Evolutionary conservation across 106 monocot genomes (phyloP).

Genomic region (Agapanthus africanus): DNA sequence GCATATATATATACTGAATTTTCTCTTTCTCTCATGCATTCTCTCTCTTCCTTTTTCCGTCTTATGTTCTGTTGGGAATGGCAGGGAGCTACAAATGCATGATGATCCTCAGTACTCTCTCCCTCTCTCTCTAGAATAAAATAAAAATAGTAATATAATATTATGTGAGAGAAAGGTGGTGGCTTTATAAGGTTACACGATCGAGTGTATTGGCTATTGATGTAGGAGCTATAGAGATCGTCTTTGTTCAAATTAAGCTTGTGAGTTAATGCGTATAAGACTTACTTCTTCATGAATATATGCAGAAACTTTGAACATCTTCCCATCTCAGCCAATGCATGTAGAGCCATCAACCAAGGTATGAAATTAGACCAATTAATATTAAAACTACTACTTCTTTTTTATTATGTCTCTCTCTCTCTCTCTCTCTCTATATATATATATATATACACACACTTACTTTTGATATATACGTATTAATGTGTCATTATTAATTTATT

Average conservation of each 20-base stretch:
- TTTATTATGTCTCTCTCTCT: background rate
- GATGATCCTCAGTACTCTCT: background rate
- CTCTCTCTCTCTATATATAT: background rate
- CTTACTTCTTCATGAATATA: too few relatives aligned
- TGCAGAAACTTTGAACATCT: conserved; percentile 71
- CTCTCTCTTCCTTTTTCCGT: background rate
- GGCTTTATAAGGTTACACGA: background rate
- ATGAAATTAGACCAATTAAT: background rate
- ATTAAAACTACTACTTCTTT: background rate
- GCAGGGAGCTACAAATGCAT: conserved; percentile 10
- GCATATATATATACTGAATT: background rate
- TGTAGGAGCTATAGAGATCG: conserved; percentile 6
- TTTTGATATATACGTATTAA: too few relatives aligned
- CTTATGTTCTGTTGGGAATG: conserved; percentile 1
- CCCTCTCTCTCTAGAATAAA: background rate
- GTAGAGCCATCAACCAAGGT: conserved; percentile 47
- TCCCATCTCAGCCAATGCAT: conserved; percentile 72
- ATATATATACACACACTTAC: too few relatives aligned
- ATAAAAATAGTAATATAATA: background rate
- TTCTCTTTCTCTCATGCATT: background rate
- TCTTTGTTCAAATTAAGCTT: background rate
- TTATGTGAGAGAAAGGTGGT: background rate
- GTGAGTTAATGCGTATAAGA: conserved; percentile 43
- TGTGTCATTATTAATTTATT: background rate
- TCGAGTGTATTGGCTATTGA: background rate